These are phyloP conservation scores for Coriaria nepalensis DNA, from an alignment of 306 rosid genomes.

Conservation along the genomic window DNA sequence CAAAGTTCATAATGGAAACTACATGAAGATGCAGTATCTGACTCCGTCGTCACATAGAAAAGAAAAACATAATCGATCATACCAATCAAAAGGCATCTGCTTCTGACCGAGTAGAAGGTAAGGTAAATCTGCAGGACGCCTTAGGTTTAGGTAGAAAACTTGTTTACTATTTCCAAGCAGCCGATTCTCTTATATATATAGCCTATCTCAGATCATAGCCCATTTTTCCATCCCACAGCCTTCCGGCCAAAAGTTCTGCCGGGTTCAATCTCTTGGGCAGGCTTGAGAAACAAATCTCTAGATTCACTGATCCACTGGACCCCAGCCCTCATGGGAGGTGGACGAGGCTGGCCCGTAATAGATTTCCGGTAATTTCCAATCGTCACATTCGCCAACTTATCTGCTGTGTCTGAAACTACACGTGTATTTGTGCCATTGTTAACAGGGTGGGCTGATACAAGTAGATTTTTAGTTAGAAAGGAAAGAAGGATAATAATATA, in stretches of 20 bases:
- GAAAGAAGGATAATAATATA: neutral
- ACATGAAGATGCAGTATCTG: too few species aligned
- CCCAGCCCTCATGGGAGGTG: slow-evolving; percentile 79
- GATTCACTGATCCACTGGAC: slow-evolving; percentile 64
- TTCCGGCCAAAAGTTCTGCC: slow-evolving; percentile 52
- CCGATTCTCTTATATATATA: too few species aligned
- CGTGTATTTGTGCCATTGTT: slow-evolving; percentile 35
- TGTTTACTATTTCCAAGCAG: too few species aligned
- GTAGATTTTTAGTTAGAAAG: too few species aligned
- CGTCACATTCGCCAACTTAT: slow-evolving; percentile 62
- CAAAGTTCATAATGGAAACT: too few species aligned
- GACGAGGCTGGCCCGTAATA: slow-evolving; percentile 33
- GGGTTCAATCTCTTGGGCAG: slow-evolving; percentile 40
- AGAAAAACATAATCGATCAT: too few species aligned
- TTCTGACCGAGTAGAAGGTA: too few species aligned
- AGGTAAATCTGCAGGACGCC: too few species aligned
- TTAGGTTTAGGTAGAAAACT: too few species aligned
- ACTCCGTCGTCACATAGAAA: too few species aligned
- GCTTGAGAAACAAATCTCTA: slow-evolving; percentile 42
- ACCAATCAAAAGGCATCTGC: too few species aligned
- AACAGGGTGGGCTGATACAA: slow-evolving; percentile 26
- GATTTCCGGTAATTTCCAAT: slow-evolving; percentile 37
- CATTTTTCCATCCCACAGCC: slow-evolving; percentile 48
- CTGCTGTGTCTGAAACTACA: slow-evolving; percentile 58
- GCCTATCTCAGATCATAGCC: neutral